Evolutionary conservation across 2,329 filamentous ascomycete genomes (phyloP).

Genomic region (Penicillium brasilianum): DNA sequence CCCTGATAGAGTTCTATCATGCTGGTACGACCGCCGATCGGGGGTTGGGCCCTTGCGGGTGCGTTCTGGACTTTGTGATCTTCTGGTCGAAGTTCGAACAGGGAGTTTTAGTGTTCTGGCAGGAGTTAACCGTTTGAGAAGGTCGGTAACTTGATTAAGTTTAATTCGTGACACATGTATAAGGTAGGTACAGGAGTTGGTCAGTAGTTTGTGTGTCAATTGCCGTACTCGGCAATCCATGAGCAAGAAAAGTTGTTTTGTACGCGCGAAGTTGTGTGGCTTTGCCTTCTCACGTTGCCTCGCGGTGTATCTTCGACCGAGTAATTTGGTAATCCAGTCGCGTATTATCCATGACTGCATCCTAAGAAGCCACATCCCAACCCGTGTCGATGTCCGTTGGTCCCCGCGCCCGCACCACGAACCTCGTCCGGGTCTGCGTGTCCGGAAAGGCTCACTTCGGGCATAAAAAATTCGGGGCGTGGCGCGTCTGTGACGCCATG

Average conservation of each 20-base stretch:
- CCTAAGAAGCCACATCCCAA: neutral
- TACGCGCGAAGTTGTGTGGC: neutral
- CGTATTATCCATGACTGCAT: neutral
- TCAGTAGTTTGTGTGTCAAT: neutral
- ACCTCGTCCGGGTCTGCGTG: neutral
- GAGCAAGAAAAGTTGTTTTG: neutral
- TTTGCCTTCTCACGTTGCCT: neutral
- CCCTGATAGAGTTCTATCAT: neutral
- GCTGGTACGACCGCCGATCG: conserved; percentile 12
- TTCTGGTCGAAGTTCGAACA: neutral
- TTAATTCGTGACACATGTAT: conserved; percentile 1
- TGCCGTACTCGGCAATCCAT: neutral
- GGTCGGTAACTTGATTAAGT: conserved; percentile 6
- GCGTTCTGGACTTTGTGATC: neutral
- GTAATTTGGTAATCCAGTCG: neutral
- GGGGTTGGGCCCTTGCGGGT: neutral
- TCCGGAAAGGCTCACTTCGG: neutral
- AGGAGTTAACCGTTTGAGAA: conserved; percentile 16
- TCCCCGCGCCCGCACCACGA: neutral
- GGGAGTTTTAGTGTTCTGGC: neutral
- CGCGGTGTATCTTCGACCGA: neutral
- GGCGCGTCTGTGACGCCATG: neutral
- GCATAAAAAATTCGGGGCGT: neutral
- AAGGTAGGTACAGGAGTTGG: neutral
- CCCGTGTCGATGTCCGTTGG: neutral